These are phyloP conservation scores for Macrophomina phaseolina DNA, from an alignment of 2,329 filamentous ascomycete species.

Conservation along the genomic window DNA sequence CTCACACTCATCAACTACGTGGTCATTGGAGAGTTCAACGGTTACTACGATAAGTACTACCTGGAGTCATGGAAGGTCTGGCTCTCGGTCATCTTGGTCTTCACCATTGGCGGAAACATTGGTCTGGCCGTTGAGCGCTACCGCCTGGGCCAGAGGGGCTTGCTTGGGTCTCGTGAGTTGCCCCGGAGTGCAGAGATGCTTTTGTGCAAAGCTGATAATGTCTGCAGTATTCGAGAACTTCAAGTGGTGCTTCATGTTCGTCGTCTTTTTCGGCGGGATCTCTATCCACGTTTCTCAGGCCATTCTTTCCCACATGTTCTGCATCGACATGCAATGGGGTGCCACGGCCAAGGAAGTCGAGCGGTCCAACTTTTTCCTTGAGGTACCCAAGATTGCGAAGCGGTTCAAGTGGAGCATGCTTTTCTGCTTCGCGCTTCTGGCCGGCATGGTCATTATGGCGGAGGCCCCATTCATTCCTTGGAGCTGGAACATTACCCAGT, in stretches of 20 bases:
- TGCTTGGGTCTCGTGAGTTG: conserved; percentile 16
- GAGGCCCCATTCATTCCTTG: conserved; percentile 26
- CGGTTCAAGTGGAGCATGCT: conserved; percentile 26
- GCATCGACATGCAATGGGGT: conserved; percentile 30
- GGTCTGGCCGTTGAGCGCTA: conserved; percentile 22
- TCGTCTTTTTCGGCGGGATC: conserved; percentile 32
- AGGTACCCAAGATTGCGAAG: conserved; percentile 23
- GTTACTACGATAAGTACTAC: conserved; percentile 36
- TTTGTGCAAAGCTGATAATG: neutral
- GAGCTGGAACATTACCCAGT: conserved; percentile 29
- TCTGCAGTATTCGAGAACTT: conserved; percentile 30
- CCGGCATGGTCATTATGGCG: conserved; percentile 29
- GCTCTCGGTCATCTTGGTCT: conserved; percentile 24
- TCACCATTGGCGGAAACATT: conserved; percentile 17
- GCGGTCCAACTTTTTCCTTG: conserved; percentile 25
- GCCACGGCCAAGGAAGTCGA: conserved; percentile 29
- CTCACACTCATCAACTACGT: conserved; percentile 74
- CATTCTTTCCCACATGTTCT: conserved; percentile 29
- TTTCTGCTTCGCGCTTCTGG: conserved; percentile 5
- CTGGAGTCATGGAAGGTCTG: conserved; percentile 27
- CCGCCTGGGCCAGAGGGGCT: conserved; percentile 15
- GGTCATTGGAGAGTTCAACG: conserved; percentile 73
- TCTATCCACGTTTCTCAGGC: conserved; percentile 30
- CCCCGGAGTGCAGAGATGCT: too few species aligned
- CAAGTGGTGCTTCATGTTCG: conserved; percentile 32